These are phyloP conservation scores for Pseudogymnoascus verrucosus DNA, from an alignment of 2,329 filamentous ascomycete genomes.

Conservation along the genomic window DNA sequence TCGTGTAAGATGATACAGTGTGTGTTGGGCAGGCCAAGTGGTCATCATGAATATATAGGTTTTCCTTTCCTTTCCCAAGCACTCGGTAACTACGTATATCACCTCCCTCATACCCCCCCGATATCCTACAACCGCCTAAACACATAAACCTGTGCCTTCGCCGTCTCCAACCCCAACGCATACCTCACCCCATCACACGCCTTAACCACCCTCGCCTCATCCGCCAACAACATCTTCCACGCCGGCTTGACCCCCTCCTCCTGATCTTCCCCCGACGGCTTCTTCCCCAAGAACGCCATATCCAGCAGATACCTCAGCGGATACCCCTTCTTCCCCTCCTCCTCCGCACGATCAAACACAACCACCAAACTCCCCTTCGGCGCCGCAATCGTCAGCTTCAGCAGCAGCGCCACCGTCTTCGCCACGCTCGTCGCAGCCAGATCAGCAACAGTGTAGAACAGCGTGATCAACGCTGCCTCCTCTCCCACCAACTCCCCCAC, in stretches of 20 bases:
- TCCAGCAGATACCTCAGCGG: conserved; percentile 95
- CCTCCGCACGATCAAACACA: conserved; percentile 86
- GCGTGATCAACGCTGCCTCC: conserved; percentile 55
- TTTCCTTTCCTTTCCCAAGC: not conserved
- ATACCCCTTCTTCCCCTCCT: conserved; percentile 54
- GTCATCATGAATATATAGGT: not conserved
- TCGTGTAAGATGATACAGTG: not conserved
- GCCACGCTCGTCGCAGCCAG: conserved; percentile 69
- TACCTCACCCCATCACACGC: conserved; percentile 61
- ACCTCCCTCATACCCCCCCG: conserved; percentile 22
- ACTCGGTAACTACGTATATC: not conserved
- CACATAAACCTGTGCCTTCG: conserved; percentile 88
- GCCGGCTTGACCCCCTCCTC: conserved; percentile 23
- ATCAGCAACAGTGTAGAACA: conserved; percentile 94
- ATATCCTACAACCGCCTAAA: conserved; percentile 44
- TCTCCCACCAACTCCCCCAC: conserved; percentile 25
- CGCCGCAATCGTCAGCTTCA: conserved; percentile 54
- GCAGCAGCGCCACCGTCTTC: conserved; percentile 68
- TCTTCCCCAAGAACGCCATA: conserved; percentile 57
- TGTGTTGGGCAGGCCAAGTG: not conserved
- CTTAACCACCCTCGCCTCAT: conserved; percentile 82
- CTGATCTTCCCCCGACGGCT: conserved; percentile 29
- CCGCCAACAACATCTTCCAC: conserved; percentile 69
- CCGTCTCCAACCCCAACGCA: conserved; percentile 81
- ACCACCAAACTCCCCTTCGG: conserved; percentile 60